Conservation (phyloP, 768 basidiomycete genomes). For the Suillus clintonianus region DNA sequence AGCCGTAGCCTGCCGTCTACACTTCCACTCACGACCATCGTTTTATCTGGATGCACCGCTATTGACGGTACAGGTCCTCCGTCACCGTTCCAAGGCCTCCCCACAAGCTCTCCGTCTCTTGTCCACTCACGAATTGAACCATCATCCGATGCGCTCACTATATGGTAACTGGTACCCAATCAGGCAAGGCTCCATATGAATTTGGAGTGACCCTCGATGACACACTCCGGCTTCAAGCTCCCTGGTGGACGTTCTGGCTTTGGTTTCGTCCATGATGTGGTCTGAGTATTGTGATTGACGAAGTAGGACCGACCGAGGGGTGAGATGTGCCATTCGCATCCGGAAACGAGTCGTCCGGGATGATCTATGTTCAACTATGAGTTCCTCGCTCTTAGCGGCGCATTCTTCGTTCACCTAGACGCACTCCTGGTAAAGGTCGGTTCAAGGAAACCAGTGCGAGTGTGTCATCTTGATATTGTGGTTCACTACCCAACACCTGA, state of each 20-base stretch:
- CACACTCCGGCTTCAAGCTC: neutral
- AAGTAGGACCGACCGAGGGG: neutral
- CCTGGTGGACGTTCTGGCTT: neutral
- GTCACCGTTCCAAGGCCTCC: too few species aligned
- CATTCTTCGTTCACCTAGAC: neutral
- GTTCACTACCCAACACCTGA: neutral
- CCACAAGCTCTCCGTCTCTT: too few species aligned
- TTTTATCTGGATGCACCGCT: too few species aligned
- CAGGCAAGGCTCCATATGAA: neutral
- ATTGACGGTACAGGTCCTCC: too few species aligned
- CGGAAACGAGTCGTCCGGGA: neutral
- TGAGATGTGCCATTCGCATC: constrained; percentile 1
- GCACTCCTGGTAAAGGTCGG: neutral
- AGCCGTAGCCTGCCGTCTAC: too few species aligned
- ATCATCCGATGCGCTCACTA: too few species aligned
- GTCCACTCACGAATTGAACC: too few species aligned
- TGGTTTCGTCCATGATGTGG: neutral
- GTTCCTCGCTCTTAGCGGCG: neutral
- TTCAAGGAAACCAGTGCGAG: rapidly evolving
- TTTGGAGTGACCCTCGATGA: neutral
- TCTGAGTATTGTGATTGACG: neutral
- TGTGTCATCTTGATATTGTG: neutral
- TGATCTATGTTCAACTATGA: neutral
- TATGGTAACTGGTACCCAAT: neutral
- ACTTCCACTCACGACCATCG: too few species aligned